phyloP scores from a whole-genome alignment of 805 yeast genomes.

The Candida taoyuanica region DNA sequence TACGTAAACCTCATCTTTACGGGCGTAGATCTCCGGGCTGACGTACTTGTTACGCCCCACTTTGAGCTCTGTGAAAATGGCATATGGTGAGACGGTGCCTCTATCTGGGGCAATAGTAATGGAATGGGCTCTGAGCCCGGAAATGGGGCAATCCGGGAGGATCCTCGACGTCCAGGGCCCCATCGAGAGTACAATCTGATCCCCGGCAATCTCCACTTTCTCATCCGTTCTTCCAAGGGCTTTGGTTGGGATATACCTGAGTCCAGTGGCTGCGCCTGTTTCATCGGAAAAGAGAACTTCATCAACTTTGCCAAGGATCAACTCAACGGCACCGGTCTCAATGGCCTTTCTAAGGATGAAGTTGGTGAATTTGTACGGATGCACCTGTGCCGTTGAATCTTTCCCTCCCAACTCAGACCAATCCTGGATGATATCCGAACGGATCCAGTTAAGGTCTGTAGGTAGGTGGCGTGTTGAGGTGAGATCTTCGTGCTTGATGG shows the following conservation, averaged over 20 bases:
- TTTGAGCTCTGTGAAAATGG: constrained; percentile 87
- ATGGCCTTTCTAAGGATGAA: constrained; percentile 74
- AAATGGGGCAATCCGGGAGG: constrained; percentile 88
- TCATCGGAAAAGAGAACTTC: constrained; percentile 59
- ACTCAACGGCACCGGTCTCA: constrained; percentile 76
- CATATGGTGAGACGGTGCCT: constrained; percentile 82
- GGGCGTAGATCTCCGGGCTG: constrained; percentile 91
- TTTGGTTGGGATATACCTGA: constrained; percentile 47
- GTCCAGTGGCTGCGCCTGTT: constrained; percentile 66
- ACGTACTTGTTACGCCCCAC: constrained; percentile 64
- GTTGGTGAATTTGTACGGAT: constrained; percentile 91
- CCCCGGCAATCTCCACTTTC: constrained; percentile 52
- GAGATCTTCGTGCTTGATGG: constrained; percentile 24
- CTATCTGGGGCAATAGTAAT: constrained; percentile 81
- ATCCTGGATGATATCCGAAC: constrained; percentile 53
- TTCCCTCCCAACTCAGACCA: constrained; percentile 81
- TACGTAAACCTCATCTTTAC: constrained; percentile 92
- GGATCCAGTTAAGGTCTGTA: constrained; percentile 71
- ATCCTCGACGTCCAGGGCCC: constrained; percentile 98
- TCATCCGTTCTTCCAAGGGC: constrained; percentile 23
- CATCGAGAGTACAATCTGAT: constrained; percentile 76
- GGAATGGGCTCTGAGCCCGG: constrained; percentile 92
- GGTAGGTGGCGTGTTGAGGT: constrained; percentile 40
- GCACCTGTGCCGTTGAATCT: constrained; percentile 93
- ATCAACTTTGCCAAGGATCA: constrained; percentile 79